Evolutionary conservation across 2,329 filamentous ascomycete species (phyloP).

Genomic region (Beauveria rudraprayagi): DNA sequence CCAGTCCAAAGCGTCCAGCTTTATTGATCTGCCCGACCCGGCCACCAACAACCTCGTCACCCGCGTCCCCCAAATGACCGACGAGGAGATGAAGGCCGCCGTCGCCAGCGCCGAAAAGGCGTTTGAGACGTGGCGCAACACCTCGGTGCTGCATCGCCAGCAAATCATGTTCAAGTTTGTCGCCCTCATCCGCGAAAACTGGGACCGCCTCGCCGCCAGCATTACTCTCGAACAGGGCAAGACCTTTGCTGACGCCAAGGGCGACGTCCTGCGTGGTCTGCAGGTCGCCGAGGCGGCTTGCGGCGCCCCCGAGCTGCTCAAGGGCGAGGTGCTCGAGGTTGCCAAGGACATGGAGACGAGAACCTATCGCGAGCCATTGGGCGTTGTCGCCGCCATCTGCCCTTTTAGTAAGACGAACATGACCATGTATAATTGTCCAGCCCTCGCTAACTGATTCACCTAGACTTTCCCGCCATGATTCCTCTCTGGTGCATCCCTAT

Average conservation of each 20-base stretch:
- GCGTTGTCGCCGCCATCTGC: conserved; percentile 76
- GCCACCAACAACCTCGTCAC: conserved; percentile 82
- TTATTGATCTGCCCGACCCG: conserved; percentile 74
- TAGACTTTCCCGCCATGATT: conserved; percentile 88
- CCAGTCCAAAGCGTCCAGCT: conserved; percentile 57
- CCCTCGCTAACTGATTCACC: conserved; percentile 9
- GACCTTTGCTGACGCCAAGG: conserved; percentile 75
- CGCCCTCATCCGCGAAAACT: conserved; percentile 70
- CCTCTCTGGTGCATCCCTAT: conserved; percentile 86
- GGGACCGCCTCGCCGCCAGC: conserved; percentile 75
- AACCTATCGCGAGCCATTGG: conserved; percentile 73
- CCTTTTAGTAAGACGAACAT: conserved; percentile 62
- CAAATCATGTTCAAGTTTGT: conserved; percentile 86
- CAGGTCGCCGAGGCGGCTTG: conserved; percentile 81
- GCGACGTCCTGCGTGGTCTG: conserved; percentile 72
- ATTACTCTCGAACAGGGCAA: conserved; percentile 86
- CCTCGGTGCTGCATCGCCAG: conserved; percentile 65
- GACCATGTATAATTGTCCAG: not conserved
- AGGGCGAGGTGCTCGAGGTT: conserved; percentile 77
- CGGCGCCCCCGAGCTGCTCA: conserved; percentile 71
- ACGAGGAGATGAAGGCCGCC: conserved; percentile 65
- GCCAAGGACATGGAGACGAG: conserved; percentile 86
- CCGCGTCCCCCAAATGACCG: conserved; percentile 72
- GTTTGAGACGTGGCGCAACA: conserved; percentile 65
- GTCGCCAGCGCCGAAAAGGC: conserved; percentile 70